A percentile compares a stretch with the other conserved stretches of the same genome.
Conservation (phyloP, 2,329 filamentous ascomycete genomes). For the Fusarium stilboides region DNA sequence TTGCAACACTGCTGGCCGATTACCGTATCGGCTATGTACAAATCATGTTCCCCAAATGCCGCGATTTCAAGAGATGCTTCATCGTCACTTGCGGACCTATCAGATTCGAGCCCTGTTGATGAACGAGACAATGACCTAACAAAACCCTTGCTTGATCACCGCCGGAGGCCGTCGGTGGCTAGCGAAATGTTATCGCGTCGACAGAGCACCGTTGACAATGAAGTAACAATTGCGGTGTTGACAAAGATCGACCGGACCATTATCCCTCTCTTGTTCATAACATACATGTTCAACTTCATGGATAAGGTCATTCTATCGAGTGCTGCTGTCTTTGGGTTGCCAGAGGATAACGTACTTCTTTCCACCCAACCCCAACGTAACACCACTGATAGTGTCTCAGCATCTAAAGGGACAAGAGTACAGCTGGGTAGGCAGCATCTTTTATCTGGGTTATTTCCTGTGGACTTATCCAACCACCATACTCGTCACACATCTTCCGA, state of each 20-base stretch:
- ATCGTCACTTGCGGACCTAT: not conserved
- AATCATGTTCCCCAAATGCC: not conserved
- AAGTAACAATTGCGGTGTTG: conserved; percentile 58
- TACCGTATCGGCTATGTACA: conserved; percentile 1
- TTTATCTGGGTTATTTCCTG: conserved; percentile 63
- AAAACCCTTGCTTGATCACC: conserved; percentile 24
- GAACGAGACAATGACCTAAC: not conserved
- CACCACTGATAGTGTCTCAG: conserved; percentile 17
- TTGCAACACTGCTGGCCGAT: not conserved
- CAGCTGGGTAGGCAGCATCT: conserved; percentile 71
- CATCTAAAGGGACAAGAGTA: conserved; percentile 65
- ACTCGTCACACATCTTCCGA: conserved; percentile 63
- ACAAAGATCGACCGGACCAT: conserved; percentile 70
- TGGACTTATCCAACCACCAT: conserved; percentile 66
- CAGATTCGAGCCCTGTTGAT: not conserved
- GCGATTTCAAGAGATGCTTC: not conserved
- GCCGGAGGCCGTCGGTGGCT: not conserved
- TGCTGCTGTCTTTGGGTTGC: conserved; percentile 70
- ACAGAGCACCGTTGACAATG: not conserved
- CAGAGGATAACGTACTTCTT: conserved; percentile 59
- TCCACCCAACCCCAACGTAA: accelerated
- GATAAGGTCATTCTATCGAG: conserved; percentile 72
- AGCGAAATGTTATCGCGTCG: not conserved
- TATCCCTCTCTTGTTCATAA: conserved; percentile 70
- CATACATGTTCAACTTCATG: conserved; percentile 74